phyloP scores from a whole-genome alignment of 257 asterid species.

The Linaria vulgaris region DNA sequence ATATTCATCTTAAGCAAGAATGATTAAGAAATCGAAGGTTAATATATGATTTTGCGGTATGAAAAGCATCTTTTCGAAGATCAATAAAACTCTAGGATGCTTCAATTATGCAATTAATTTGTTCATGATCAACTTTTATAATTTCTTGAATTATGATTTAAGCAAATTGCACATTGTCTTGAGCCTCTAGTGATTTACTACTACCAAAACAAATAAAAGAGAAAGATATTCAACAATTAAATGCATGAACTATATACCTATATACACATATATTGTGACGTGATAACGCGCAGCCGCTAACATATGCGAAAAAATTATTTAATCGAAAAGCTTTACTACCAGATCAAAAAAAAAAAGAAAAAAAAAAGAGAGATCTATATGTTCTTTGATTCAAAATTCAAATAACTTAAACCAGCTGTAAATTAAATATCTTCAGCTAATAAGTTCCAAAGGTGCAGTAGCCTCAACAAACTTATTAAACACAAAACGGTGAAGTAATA shows the following conservation, averaged over 20 bases:
- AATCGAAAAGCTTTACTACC: too few species aligned
- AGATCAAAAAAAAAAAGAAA: too few species aligned
- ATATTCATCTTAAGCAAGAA: conserved; percentile 33
- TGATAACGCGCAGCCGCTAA: too few species aligned
- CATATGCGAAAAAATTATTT: too few species aligned
- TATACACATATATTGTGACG: too few species aligned
- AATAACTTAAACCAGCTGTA: too few species aligned
- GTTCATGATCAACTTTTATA: conserved; percentile 16
- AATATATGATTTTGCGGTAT: conserved; percentile 32
- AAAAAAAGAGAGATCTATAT: neutral
- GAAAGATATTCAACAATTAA: conserved; percentile 20
- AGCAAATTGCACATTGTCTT: conserved; percentile 13
- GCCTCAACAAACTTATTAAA: conserved; percentile 37
- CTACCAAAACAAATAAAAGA: neutral
- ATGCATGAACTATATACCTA: neutral
- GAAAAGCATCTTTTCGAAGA: conserved; percentile 43
- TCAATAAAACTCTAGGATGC: conserved; percentile 23
- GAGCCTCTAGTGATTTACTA: conserved; percentile 20
- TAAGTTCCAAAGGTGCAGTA: conserved; percentile 41
- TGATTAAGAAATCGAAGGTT: conserved; percentile 18
- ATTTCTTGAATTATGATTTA: conserved; percentile 25
- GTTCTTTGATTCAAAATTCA: neutral
- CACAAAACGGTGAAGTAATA: neutral
- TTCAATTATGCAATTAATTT: conserved; percentile 16
- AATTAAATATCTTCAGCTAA: conserved; percentile 35